Conservation (phyloP, 805 yeast species). For the Metschnikowia colocasiae region DNA sequence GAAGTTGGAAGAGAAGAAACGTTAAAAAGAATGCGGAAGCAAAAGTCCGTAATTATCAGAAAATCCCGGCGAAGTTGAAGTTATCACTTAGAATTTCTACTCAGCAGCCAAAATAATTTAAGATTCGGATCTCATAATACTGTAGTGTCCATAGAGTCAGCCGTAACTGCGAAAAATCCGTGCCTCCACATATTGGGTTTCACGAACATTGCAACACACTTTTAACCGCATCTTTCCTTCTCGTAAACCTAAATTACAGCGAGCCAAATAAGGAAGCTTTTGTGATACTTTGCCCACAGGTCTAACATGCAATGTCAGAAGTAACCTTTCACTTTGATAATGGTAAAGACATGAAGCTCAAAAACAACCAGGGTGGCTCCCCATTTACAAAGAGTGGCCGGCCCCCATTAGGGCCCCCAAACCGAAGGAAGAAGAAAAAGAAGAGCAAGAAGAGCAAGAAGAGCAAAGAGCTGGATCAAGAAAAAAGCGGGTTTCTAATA, state of each 20-base stretch:
- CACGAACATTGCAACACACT: not conserved
- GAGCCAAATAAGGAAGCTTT: not conserved
- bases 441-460: conserved; percentile 15
- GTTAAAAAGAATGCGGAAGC: not conserved
- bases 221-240: not conserved
- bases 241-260: not conserved
- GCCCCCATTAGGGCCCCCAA: conserved; percentile 10
- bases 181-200: not conserved
- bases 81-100: too few species aligned
- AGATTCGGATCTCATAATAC: not conserved
- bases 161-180: conserved; percentile 2
- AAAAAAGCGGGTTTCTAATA: conserved; percentile 6
- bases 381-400: conserved; percentile 4
- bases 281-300: not conserved
- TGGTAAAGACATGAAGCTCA: conserved; percentile 36
- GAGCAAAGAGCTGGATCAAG: conserved; percentile 3
- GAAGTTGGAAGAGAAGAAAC: not conserved
- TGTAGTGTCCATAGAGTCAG: not conserved
- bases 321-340: conserved; percentile 19
- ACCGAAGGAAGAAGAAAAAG: conserved; percentile 35
- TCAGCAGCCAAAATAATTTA: not conserved
- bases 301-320: conserved; percentile 2
- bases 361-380: conserved; percentile 9
- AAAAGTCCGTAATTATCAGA: too few species aligned
- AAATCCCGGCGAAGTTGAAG: too few species aligned